phyloP scores from a whole-genome alignment of 768 basidiomycete genomes.

The Melanogaster broomeanus region DNA sequence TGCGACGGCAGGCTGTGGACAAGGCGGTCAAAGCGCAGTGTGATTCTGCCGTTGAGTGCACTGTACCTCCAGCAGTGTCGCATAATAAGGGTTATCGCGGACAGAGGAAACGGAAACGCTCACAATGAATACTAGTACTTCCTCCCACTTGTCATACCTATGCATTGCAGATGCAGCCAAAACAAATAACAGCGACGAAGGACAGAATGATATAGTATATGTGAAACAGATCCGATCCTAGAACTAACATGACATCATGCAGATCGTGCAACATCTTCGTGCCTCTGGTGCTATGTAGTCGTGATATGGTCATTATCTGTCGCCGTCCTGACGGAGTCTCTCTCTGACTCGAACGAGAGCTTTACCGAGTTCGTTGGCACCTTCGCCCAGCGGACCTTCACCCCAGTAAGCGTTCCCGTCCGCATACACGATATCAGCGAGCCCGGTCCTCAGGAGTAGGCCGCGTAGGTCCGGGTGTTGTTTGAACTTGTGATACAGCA shows the following conservation, averaged over 20 bases:
- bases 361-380: constrained; percentile 65
- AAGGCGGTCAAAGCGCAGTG: constrained; percentile 33
- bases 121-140: not conserved
- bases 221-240: not conserved
- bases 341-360: constrained; percentile 58
- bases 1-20: constrained; percentile 60
- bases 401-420: constrained; percentile 74
- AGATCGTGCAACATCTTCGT: not conserved
- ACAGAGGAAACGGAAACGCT: constrained; percentile 20
- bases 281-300: not conserved
- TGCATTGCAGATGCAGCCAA: not conserved
- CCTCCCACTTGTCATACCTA: not conserved
- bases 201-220: not conserved
- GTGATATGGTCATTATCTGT: constrained; percentile 2
- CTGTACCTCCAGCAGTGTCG: not conserved
- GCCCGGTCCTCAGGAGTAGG: constrained; percentile 55
- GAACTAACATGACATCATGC: not conserved
- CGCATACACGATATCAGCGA: constrained; percentile 50
- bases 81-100: not conserved
- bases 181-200: constrained; percentile 2
- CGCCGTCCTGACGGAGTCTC: constrained; percentile 37
- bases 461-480: constrained; percentile 64
- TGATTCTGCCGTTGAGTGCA: not conserved
- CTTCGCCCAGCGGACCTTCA: constrained; percentile 48
- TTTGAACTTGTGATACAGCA: constrained; percentile 64